phyloP scores from a whole-genome alignment of 140 eudicot species.

The Anethum foeniculum region DNA sequence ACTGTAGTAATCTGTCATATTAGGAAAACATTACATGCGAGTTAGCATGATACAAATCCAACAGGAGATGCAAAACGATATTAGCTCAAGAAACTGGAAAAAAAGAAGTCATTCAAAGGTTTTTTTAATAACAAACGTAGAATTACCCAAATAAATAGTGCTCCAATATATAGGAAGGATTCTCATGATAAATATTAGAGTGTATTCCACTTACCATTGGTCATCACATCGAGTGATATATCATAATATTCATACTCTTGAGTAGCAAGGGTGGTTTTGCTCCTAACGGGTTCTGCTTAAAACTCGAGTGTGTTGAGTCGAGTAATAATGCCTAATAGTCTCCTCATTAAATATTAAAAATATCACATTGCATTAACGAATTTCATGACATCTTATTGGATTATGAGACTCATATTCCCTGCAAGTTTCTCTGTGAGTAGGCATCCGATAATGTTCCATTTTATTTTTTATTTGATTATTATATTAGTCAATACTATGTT shows the following conservation, averaged over 20 bases:
- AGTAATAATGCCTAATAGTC: not conserved
- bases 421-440: not conserved
- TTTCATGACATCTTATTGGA: not conserved
- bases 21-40: slow-evolving; percentile 14
- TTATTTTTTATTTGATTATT: not conserved
- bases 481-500: not conserved
- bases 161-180: not conserved
- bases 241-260: not conserved
- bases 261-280: not conserved
- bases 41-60: not conserved
- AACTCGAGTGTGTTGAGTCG: not conserved
- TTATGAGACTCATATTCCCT: not conserved
- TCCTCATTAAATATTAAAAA: not conserved
- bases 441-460: not conserved
- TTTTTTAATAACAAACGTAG: not conserved
- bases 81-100: not conserved
- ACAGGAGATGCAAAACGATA: not conserved
- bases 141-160: not conserved
- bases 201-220: not conserved
- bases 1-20: slow-evolving; percentile 57
- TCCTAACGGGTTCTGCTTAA: not conserved
- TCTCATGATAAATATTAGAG: not conserved
- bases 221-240: not conserved
- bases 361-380: not conserved
- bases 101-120: not conserved